phyloP scores from a whole-genome alignment of 2,329 filamentous ascomycete species.

The Fusarium torreyae region DNA sequence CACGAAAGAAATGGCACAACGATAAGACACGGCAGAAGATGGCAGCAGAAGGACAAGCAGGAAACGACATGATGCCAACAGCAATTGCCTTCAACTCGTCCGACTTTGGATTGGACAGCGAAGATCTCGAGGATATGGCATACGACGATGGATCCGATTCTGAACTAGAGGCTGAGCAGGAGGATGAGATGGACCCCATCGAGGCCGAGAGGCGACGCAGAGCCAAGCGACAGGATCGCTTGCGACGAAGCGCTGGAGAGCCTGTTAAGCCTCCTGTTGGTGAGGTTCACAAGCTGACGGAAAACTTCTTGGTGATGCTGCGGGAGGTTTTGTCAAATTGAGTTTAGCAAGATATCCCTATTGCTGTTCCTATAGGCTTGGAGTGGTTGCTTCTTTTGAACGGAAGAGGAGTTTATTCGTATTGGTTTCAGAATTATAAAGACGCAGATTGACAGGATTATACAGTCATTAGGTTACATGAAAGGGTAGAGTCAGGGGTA shows the following conservation, averaged over 20 bases:
- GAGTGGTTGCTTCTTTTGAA: neutral
- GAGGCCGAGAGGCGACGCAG: constrained; percentile 86
- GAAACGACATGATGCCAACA: constrained; percentile 65
- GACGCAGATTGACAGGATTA: constrained; percentile 12
- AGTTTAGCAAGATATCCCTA: constrained; percentile 34
- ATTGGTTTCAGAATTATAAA: constrained; percentile 16
- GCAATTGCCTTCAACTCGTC: constrained; percentile 78
- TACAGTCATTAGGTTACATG: neutral
- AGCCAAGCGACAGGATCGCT: constrained; percentile 81
- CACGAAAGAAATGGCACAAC: constrained; percentile 96
- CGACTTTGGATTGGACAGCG: constrained; percentile 91
- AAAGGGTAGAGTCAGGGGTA: constrained; percentile 13
- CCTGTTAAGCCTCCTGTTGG: constrained; percentile 83
- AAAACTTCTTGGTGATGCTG: constrained; percentile 86
- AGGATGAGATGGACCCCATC: constrained; percentile 89
- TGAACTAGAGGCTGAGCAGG: constrained; percentile 79
- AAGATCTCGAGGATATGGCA: constrained; percentile 88
- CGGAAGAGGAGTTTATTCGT: constrained; percentile 20
- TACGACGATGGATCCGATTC: constrained; percentile 80
- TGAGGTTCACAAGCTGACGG: constrained; percentile 85
- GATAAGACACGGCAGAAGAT: constrained; percentile 99
- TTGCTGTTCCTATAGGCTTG: constrained; percentile 16
- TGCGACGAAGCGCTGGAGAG: constrained; percentile 86
- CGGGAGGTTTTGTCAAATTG: constrained; percentile 84
- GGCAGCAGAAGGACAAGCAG: constrained; percentile 80